Evolutionary conservation across 139 green algal genomes (phyloP).

Genomic region (Chloropicon primus): DNA sequence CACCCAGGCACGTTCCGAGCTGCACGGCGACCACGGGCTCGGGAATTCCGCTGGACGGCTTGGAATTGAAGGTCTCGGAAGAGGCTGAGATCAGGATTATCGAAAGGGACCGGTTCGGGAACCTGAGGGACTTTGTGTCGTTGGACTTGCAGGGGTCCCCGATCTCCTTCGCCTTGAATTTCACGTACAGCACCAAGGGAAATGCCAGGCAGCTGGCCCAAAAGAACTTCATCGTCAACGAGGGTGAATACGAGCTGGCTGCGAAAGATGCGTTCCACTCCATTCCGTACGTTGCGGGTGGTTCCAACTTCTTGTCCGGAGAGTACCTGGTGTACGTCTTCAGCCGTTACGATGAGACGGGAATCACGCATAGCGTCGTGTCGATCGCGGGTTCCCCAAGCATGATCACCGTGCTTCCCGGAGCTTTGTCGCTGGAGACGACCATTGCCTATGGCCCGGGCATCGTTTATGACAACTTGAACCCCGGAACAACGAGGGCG

Average conservation of each 20-base stretch:
- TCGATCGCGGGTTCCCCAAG: neutral
- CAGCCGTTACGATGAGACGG: neutral
- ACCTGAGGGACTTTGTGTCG: neutral
- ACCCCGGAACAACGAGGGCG: neutral
- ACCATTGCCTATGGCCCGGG: constrained; percentile 3
- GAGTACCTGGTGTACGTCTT: neutral
- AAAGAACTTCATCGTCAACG: neutral
- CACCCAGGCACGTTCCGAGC: neutral
- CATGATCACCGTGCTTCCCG: neutral
- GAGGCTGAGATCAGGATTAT: neutral
- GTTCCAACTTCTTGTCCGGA: neutral
- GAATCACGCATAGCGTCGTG: neutral
- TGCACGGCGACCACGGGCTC: neutral
- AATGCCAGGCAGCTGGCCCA: neutral
- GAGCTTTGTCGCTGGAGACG: neutral
- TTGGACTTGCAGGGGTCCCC: neutral
- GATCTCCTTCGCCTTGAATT: neutral
- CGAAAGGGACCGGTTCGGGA: constrained; percentile 2
- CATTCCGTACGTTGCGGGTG: neutral
- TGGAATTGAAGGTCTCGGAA: neutral
- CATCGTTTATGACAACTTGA: constrained; percentile 4
- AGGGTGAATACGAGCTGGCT: neutral
- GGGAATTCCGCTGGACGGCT: neutral
- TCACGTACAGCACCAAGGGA: neutral
- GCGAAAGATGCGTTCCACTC: neutral